Conservation (phyloP, 2,329 filamentous ascomycete genomes). For the Cadophora gregata region DNA sequence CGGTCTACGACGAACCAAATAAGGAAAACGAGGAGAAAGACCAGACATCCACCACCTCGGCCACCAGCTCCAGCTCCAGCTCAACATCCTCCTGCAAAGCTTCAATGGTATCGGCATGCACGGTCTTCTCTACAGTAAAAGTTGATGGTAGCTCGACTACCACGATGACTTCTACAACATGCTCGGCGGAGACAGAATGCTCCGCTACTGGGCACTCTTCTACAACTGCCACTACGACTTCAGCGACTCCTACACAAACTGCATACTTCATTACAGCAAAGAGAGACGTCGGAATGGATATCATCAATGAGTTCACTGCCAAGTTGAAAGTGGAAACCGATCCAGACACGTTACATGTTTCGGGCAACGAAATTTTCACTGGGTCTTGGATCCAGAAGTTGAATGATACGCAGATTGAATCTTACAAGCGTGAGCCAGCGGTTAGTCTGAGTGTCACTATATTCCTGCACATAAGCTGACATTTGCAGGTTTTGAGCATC, state of each 20-base stretch:
- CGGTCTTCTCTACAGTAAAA: neutral
- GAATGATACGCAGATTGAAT: too few relatives aligned
- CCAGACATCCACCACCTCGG: neutral
- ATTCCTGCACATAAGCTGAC: neutral
- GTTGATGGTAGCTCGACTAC: neutral
- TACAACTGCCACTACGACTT: neutral
- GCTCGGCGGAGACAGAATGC: neutral
- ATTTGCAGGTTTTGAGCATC: too few relatives aligned
- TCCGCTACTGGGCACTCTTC: neutral
- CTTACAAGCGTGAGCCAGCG: too few relatives aligned
- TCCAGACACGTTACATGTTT: neutral
- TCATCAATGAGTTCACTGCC: neutral
- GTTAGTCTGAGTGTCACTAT: neutral
- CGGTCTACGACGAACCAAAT: constrained; percentile 6
- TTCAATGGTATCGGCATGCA: neutral
- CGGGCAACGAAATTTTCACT: neutral
- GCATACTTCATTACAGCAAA: neutral
- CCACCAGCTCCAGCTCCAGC: neutral
- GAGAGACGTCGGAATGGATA: too few relatives aligned
- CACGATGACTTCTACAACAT: constrained; percentile 1
- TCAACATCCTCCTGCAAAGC: neutral
- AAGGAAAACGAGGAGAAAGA: neutral
- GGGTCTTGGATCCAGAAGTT: neutral
- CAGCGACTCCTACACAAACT: neutral
- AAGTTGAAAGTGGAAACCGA: constrained; percentile 6